phyloP scores from a whole-genome alignment of 257 asterid species.

The Solanum chilense region DNA sequence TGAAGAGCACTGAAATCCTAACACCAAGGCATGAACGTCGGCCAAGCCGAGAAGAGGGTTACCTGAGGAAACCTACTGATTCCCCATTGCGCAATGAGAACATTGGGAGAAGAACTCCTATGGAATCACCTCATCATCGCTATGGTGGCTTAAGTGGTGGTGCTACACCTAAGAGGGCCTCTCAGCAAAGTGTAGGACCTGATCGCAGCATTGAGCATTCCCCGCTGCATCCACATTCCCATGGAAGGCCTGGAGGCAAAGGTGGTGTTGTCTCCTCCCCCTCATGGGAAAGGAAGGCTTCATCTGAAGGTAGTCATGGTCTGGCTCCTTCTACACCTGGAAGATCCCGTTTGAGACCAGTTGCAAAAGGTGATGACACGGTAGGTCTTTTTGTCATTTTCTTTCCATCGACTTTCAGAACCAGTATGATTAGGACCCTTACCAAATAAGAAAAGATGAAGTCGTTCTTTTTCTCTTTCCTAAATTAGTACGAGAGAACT shows the following conservation, averaged over 20 bases:
- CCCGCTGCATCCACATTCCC: slow-evolving; percentile 60
- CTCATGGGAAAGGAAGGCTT: slow-evolving; percentile 68
- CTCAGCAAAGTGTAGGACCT: slow-evolving; percentile 41
- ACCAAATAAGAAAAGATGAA: background rate
- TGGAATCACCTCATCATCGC: slow-evolving; percentile 51
- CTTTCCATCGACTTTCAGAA: background rate
- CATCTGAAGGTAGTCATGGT: slow-evolving; percentile 49
- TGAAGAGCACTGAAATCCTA: slow-evolving; percentile 19
- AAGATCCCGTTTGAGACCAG: slow-evolving; percentile 77
- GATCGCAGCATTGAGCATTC: slow-evolving; percentile 66
- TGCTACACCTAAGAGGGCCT: slow-evolving; percentile 52
- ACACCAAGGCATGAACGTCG: slow-evolving; percentile 37
- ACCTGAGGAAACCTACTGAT: slow-evolving; percentile 34
- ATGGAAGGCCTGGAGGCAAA: slow-evolving; percentile 41
- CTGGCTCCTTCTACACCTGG: slow-evolving; percentile 78
- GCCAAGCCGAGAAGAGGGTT: slow-evolving; percentile 47
- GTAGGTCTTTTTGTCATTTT: slow-evolving; percentile 26
- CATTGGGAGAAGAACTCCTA: slow-evolving; percentile 25
- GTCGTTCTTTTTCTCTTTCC: background rate
- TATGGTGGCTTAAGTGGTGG: slow-evolving; percentile 40
- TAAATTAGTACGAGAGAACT: background rate
- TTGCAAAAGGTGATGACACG: slow-evolving; percentile 57
- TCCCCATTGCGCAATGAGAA: slow-evolving; percentile 39
- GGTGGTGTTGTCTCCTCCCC: slow-evolving; percentile 65
- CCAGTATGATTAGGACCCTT: background rate